These are phyloP conservation scores for Trifolium pratense DNA, from an alignment of 306 rosid species.

Conservation along the genomic window DNA sequence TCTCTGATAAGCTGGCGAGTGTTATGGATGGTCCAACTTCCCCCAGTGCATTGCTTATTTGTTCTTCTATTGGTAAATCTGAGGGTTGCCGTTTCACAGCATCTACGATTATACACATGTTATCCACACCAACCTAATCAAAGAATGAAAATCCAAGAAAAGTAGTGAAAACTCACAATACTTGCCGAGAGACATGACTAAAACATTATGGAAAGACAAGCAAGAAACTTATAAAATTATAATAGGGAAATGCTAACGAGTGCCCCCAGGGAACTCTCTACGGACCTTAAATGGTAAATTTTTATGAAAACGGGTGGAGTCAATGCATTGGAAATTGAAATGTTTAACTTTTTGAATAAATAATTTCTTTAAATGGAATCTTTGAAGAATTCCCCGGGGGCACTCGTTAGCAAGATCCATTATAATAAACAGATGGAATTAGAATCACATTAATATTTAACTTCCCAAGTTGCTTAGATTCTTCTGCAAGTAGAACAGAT, in stretches of 20 bases:
- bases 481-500: neutral
- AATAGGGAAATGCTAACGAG: too few species aligned
- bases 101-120: slow-evolving; percentile 96
- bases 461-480: neutral
- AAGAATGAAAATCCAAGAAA: slow-evolving; percentile 40
- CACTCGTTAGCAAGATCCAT: neutral
- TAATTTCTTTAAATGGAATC: too few species aligned
- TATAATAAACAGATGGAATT: neutral
- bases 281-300: too few species aligned
- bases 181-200: slow-evolving; percentile 25
- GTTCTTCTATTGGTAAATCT: slow-evolving; percentile 73
- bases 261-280: too few species aligned
- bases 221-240: neutral
- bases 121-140: slow-evolving; percentile 95
- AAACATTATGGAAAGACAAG: slow-evolving; percentile 10
- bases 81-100: slow-evolving; percentile 84
- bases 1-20: slow-evolving; percentile 87
- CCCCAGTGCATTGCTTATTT: slow-evolving; percentile 80
- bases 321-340: too few species aligned
- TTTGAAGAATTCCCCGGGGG: too few species aligned
- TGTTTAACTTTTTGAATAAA: too few species aligned
- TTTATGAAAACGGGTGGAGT: too few species aligned
- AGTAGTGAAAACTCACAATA: slow-evolving; percentile 30
- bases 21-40: slow-evolving; percentile 98
- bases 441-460: slow-evolving; percentile 7